Conservation (phyloP, 768 basidiomycete genomes). For the Boletus barrowsii region DNA sequence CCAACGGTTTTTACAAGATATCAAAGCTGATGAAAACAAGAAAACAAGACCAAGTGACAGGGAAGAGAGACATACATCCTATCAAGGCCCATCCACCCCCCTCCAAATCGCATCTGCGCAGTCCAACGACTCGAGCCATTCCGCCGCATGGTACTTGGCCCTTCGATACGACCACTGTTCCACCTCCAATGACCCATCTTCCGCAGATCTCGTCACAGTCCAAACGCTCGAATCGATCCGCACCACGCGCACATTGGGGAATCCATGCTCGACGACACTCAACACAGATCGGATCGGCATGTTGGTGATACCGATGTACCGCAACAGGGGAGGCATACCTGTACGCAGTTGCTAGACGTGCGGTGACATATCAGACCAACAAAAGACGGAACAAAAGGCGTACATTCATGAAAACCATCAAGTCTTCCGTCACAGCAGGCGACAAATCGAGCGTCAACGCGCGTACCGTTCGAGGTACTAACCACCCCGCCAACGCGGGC, state of each 20-base stretch:
- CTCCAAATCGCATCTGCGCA: slow-evolving; percentile 53
- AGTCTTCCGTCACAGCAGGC: slow-evolving; percentile 38
- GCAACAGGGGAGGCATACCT: slow-evolving; percentile 51
- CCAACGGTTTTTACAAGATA: no score
- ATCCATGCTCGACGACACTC: slow-evolving; percentile 53
- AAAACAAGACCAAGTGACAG: not conserved
- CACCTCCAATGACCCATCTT: slow-evolving; percentile 38
- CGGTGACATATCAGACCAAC: not conserved
- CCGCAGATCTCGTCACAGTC: slow-evolving; percentile 39
- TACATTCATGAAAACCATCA: slow-evolving; percentile 42
- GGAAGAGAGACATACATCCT: no score
- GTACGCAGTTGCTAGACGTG: slow-evolving; percentile 53
- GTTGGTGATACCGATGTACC: slow-evolving; percentile 56
- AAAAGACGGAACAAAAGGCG: not conserved
- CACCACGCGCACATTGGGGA: slow-evolving; percentile 58
- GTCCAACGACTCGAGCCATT: slow-evolving; percentile 66
- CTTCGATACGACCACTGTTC: slow-evolving; percentile 58
- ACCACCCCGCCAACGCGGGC: slow-evolving; percentile 62
- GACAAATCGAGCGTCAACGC: slow-evolving; percentile 45
- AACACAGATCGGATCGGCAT: slow-evolving; percentile 39
- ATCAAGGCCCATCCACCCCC: slow-evolving; percentile 13
- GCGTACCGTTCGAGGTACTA: slow-evolving; percentile 54
- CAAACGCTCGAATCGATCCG: slow-evolving; percentile 53
- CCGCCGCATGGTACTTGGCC: slow-evolving; percentile 47
- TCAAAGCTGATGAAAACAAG: no score